Conservation (phyloP, 2,329 filamentous ascomycete species). For the Neoscytalidium dimidiatum region DNA sequence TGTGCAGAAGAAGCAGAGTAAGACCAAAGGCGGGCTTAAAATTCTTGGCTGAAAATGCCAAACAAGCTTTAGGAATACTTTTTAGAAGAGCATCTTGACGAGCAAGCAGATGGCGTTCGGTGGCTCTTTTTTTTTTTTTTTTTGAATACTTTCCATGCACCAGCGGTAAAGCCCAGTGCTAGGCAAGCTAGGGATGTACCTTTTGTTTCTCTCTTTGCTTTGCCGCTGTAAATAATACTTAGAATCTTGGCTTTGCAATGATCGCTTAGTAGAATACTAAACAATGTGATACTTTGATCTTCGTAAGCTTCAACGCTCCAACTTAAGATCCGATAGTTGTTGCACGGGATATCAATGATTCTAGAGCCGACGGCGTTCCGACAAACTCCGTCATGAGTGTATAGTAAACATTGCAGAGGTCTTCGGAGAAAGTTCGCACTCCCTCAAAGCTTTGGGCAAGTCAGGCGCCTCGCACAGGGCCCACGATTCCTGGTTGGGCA, state of each 20-base stretch:
- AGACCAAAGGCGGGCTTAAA: slow-evolving; percentile 38
- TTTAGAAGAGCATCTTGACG: neutral
- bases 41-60: slow-evolving; percentile 33
- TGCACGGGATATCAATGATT: neutral
- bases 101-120: neutral
- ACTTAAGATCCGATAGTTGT: neutral
- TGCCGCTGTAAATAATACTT: neutral
- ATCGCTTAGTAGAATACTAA: neutral
- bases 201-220: neutral
- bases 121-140: neutral
- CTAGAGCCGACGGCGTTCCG: neutral
- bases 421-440: slow-evolving; percentile 9
- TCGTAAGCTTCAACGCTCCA: too few relatives aligned
- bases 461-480: neutral
- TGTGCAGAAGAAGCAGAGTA: slow-evolving; percentile 43
- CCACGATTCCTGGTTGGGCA: neutral
- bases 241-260: neutral
- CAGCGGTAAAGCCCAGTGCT: too few relatives aligned
- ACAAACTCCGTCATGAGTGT: neutral
- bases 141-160: too few relatives aligned
- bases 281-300: too few relatives aligned
- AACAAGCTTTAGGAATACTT: neutral
- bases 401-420: neutral
- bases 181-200: too few relatives aligned
- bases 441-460: neutral